Evolutionary conservation across 2,329 filamentous ascomycete genomes (phyloP).

Genomic region (Rugonectria rugulosa): DNA sequence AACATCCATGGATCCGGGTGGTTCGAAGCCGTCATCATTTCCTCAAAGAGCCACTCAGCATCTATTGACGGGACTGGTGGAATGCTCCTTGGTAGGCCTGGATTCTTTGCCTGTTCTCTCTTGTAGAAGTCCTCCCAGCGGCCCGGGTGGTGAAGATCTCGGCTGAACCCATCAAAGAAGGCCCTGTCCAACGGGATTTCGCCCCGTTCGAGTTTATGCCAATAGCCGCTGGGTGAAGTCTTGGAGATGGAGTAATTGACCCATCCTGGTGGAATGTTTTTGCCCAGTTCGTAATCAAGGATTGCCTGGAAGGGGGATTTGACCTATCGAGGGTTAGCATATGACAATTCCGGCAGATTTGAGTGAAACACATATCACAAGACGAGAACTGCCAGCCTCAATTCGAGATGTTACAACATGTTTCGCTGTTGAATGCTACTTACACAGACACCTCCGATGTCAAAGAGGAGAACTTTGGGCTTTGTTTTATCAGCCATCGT

Average conservation of each 20-base stretch:
- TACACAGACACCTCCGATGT: conserved; percentile 97
- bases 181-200: conserved; percentile 75
- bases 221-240: conserved; percentile 79
- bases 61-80: conserved; percentile 78
- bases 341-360: too few relatives aligned
- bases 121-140: conserved; percentile 75
- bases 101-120: conserved; percentile 51
- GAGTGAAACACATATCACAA: too few relatives aligned
- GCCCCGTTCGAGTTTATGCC: conserved; percentile 89
- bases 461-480: conserved; percentile 85
- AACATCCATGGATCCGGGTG: conserved; percentile 86
- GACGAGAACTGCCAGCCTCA: too few relatives aligned
- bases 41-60: conserved; percentile 81
- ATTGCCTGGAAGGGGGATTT: conserved; percentile 93
- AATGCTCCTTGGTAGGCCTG: conserved; percentile 47
- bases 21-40: conserved; percentile 83
- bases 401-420: too few relatives aligned
- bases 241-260: conserved; percentile 89
- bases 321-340: conserved; percentile 63
- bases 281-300: conserved; percentile 82
- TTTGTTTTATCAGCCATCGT: conserved; percentile 54
- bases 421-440: conserved; percentile 50
- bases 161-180: conserved; percentile 80
- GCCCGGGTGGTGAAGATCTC: conserved; percentile 71
- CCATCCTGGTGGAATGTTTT: conserved; percentile 85